Evolutionary conservation across 352 stramenopile species (phyloP).

Genomic region (Pythium insidiosum): DNA sequence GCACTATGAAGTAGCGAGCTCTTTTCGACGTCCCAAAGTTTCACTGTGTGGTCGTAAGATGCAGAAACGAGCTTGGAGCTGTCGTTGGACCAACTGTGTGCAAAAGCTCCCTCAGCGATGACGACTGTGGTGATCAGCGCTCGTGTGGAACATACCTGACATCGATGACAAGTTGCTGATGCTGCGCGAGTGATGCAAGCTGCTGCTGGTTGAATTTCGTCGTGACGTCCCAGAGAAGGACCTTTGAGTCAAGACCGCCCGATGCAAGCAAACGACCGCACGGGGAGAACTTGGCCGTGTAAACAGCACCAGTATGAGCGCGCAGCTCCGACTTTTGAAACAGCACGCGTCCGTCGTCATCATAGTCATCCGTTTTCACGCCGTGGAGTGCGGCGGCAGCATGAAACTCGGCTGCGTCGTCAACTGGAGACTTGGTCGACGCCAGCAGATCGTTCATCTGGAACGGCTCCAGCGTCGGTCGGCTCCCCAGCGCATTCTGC

Average conservation of each 20-base stretch:
- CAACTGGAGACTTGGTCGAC: slow-evolving; percentile 21
- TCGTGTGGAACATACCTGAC: slow-evolving; percentile 21
- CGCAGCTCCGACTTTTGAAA: slow-evolving; percentile 79
- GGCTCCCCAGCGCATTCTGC: slow-evolving; percentile 21
- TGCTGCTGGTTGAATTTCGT: slow-evolving; percentile 87
- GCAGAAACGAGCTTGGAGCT: slow-evolving; percentile 62
- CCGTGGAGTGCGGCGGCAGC: slow-evolving; percentile 25
- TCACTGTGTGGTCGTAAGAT: slow-evolving; percentile 85
- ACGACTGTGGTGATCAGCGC: neutral
- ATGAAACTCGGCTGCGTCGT: slow-evolving; percentile 28
- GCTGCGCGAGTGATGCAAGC: slow-evolving; percentile 60
- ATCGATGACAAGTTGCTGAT: slow-evolving; percentile 82
- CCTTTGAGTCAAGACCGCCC: slow-evolving; percentile 72
- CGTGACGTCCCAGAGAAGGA: slow-evolving; percentile 83
- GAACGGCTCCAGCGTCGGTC: slow-evolving; percentile 42
- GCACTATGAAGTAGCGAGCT: slow-evolving; percentile 50
- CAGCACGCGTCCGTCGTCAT: slow-evolving; percentile 59
- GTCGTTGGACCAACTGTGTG: slow-evolving; percentile 60
- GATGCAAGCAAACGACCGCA: slow-evolving; percentile 75
- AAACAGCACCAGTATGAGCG: slow-evolving; percentile 69
- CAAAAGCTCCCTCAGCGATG: neutral
- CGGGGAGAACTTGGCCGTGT: slow-evolving; percentile 83
- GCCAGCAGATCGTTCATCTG: slow-evolving; percentile 62
- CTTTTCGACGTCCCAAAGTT: slow-evolving; percentile 84
- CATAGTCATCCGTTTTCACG: slow-evolving; percentile 48